Percentiles rank a stretch among this genome's conserved stretches.
Conservation (phyloP, 495 filamentous ascomycete genomes). For the Aspergillus indologenus region DNA sequence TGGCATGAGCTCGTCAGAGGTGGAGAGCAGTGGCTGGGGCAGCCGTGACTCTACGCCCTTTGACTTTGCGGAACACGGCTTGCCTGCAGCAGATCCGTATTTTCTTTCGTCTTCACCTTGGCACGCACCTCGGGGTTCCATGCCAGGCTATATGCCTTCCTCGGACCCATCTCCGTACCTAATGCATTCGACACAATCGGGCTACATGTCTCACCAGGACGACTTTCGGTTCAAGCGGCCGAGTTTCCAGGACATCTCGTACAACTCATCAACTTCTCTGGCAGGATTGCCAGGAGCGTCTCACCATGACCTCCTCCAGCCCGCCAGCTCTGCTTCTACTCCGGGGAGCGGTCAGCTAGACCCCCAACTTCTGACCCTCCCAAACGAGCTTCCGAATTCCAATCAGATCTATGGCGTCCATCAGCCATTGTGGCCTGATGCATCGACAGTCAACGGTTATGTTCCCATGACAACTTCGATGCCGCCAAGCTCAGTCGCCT, state of each 20-base stretch:
- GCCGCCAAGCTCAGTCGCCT: conserved; percentile 11
- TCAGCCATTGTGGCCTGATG: conserved; percentile 23
- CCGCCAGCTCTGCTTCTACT: conserved; percentile 23
- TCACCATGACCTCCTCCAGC: conserved; percentile 53
- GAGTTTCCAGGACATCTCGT: conserved; percentile 32
- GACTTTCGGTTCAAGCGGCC: conserved; percentile 31
- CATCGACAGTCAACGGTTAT: conserved; percentile 13
- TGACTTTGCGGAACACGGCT: conserved; percentile 26
- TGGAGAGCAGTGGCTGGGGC: conserved; percentile 23
- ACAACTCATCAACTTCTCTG: conserved; percentile 32
- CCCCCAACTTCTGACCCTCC: conserved; percentile 40
- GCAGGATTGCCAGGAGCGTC: conserved; percentile 53
- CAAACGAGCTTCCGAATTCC: conserved; percentile 12
- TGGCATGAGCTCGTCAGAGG: conserved; percentile 27
- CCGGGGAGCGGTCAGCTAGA: conserved; percentile 38
- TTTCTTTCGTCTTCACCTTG: conserved; percentile 25
- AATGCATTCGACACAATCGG: conserved; percentile 48
- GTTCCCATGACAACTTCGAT: conserved; percentile 15
- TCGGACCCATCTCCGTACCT: conserved; percentile 58
- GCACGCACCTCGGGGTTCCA: conserved; percentile 51
- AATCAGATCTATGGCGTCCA: conserved; percentile 14
- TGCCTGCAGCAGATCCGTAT: conserved; percentile 26
- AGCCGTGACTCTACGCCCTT: conserved; percentile 39
- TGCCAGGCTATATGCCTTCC: conserved; percentile 53
- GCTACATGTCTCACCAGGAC: conserved; percentile 27